Evolutionary conservation across 169 alveolate genomes (phyloP).

Genomic region (Babesia caballi): DNA sequence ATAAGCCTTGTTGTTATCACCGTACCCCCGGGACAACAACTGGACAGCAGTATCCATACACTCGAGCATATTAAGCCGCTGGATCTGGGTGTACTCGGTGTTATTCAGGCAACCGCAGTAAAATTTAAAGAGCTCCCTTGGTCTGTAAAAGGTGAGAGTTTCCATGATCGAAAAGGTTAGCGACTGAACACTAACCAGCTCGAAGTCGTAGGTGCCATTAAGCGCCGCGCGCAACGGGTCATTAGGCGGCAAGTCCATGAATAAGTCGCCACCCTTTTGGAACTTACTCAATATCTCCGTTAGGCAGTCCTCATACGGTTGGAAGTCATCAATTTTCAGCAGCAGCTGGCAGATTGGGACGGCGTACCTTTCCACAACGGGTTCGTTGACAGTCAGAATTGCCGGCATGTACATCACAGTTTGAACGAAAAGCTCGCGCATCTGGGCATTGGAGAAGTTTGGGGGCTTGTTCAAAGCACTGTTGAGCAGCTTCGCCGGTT

Average conservation of each 20-base stretch:
- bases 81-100: constrained; percentile 20
- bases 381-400: constrained; percentile 21
- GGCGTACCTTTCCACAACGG: constrained; percentile 32
- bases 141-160: constrained; percentile 5
- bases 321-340: constrained; percentile 29
- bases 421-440: constrained; percentile 20
- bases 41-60: neutral
- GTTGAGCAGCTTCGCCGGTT: constrained; percentile 11
- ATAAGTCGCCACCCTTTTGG: no score
- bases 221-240: no score
- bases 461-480: constrained; percentile 23
- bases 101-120: constrained; percentile 12
- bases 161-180: no score
- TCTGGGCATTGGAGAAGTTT: neutral
- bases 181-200: no score
- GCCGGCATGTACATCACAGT: constrained; percentile 44
- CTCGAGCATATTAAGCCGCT: neutral
- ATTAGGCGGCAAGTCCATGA: no score
- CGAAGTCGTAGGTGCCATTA: no score
- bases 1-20: no score
- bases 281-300: no score
- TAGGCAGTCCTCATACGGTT: constrained; percentile 37
- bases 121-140: constrained; percentile 1
- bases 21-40: no score
- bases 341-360: constrained; percentile 33